Base-by-base conservation (phyloP, 2,329 filamentous ascomycete species). In the Monilinia laxa region DNA sequence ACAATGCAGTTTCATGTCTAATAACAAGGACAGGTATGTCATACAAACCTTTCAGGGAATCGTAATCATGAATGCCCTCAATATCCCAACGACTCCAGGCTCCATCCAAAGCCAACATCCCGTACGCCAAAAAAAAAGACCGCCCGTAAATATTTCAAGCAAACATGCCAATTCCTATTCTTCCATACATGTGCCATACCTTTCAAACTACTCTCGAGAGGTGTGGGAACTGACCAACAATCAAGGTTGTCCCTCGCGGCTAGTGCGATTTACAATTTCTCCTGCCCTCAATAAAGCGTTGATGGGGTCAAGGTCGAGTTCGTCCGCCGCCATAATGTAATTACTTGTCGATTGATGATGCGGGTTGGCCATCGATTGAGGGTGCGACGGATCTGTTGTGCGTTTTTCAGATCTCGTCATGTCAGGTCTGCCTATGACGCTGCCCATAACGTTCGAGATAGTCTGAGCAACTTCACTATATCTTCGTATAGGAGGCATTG, bases 211-310 rank as follows among this genome's bases (percentile, higher is more conserved):
- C 40, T 42, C 42, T 14, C 18, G 40, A n/a, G 40, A 47, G 4
- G 28, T 35, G 23, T 31, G 40, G 31, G 16, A 38, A 51, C 10
- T 11, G 20, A 25, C 10, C 23, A 28, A 58, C 42, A n/a, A 35
- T 65, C 23, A 65, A 42, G 31, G 23, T 52, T 45, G 42, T n/a
- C 52, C 58, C 23, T 66, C 65, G 66, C 70, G 68, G 58, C 72
- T 75, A 54, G 69, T 75, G 53, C 81, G 80, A 67, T 83, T 82
- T 51, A 87, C 83, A 68, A 88, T 84, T 71, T 87, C 85, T 42
- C 85, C 84, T 12, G 86, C 86, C 68, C 80, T 80, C 1, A 88
- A 74, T 14, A 88, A 77, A 9, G 85, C 85, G 68, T 80, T 85
- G 77, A 88, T 85, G 2, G 85, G 85, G 68, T 88, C 85, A 25